Conservation (phyloP, 345 rosid species). For the Draba incana region DNA sequence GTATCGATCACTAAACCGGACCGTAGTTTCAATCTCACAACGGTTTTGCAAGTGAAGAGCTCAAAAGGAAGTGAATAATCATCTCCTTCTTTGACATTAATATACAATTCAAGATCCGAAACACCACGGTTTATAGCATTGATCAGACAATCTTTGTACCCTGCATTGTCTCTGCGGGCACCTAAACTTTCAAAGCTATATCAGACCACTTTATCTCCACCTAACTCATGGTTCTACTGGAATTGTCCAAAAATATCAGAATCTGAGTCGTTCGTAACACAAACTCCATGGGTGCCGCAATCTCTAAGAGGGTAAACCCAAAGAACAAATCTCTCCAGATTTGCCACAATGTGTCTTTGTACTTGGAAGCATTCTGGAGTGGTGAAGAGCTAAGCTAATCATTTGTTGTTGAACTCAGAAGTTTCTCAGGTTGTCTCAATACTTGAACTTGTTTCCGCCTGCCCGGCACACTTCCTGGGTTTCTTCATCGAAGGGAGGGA, state of each 20-base stretch:
- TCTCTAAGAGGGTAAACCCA: conserved; percentile 21
- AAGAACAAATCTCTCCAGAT: conserved; percentile 19
- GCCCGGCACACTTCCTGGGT: conserved; percentile 55
- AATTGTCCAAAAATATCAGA: conserved; percentile 14
- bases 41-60: too few relatives aligned
- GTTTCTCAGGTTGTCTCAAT: conserved; percentile 41
- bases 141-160: conserved; percentile 8
- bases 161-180: conserved; percentile 5
- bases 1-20: too few relatives aligned
- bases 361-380: conserved; percentile 19
- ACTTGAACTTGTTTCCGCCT: conserved; percentile 44
- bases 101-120: too few relatives aligned
- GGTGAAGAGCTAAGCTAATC: conserved; percentile 28
- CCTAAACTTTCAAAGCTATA: conserved; percentile 4
- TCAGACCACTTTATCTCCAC: conserved; percentile 10
- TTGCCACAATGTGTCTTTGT: conserved; percentile 27
- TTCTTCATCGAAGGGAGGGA: conserved; percentile 48
- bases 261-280: conserved; percentile 4
- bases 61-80: too few relatives aligned
- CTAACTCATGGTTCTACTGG: background rate
- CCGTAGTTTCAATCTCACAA: too few relatives aligned
- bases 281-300: conserved; percentile 10
- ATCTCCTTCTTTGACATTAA: too few relatives aligned
- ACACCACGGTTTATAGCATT: too few relatives aligned
- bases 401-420: conserved; percentile 26